Evolutionary conservation across 2,329 filamentous ascomycete genomes (phyloP), one percentile per base, ranked within the genome.

Genomic region (Beauveria brongniartii): DNA sequence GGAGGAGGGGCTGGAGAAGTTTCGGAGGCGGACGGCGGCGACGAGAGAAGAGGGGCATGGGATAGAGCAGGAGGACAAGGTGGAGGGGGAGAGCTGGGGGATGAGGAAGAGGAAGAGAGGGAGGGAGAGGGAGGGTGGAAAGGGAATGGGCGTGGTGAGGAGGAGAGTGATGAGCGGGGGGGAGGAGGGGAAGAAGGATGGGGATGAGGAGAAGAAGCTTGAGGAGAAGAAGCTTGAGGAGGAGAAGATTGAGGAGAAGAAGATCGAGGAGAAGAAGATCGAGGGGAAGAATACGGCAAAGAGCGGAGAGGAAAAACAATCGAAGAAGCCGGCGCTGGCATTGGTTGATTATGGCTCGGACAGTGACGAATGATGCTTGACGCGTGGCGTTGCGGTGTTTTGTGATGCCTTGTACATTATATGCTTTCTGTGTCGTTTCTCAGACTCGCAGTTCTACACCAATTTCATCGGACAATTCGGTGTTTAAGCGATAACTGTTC

Each of bases 331-430:
- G 50, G 40, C 64, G 26, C 48, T 77, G 51, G 76, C 75, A 0
- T 68, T 86, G 44, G 82, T 85, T 14, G 77, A 75, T 61, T 86
- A 86, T 64, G 82, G 78, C 5, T 86, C 82, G 1, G 82, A 84
- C 43, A 67, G 77, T 20, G 79, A 80, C 48, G 78, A 81, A 37
- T 59, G 47, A 58, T 43, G 44, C 46, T 28, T 22, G 46, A 55
- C 24, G 28, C 26, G 7, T 48, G 55, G 40, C 65, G 51, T 65
- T 59, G 44, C 46, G 50, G 44, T 7, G n/a, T 30, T 46, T 43
- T 47, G 12, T 22, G 4, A 16, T 40, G 28, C 30, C 14, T 16
- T 50, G 22, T 37, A 22, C n/a, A 52, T 20, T 24, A 30, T 30
- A 12, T 14, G 34, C 6, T 37, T 37, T 2, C 6, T 37, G 14